These are phyloP conservation scores for Allomyces macrogynus DNA, from an alignment of 192 early-diverging fungal species.

Conservation along the genomic window DNA sequence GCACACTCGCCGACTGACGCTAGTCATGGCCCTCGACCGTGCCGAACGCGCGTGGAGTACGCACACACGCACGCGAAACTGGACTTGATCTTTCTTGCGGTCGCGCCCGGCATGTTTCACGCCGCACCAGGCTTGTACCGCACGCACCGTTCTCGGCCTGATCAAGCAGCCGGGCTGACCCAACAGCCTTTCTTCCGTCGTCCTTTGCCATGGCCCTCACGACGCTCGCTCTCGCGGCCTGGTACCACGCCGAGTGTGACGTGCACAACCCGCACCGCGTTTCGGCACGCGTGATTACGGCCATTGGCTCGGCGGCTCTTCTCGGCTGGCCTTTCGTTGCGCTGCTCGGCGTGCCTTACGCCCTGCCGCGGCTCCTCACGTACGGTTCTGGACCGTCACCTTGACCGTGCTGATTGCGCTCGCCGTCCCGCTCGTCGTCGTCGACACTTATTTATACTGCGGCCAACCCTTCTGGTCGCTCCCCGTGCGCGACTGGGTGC, in stretches of 20 bases:
- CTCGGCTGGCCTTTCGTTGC: constrained; percentile 82
- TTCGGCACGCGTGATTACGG: not conserved
- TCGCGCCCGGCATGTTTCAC: constrained; percentile 73
- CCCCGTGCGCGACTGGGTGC: no score
- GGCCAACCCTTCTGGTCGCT: constrained; percentile 19
- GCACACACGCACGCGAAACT: no score
- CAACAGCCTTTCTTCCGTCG: constrained; percentile 61
- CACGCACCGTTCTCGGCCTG: not conserved
- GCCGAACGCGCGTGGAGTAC: not conserved
- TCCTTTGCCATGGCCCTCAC: constrained; percentile 79
- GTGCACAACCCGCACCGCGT: not conserved
- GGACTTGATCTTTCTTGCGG: constrained; percentile 12
- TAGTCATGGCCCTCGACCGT: not conserved
- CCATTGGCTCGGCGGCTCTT: constrained; percentile 33
- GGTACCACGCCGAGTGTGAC: not conserved
- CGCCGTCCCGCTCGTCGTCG: constrained; percentile 24
- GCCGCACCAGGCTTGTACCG: constrained; percentile 38
- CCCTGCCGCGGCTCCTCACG: constrained; percentile 40
- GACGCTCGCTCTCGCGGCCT: constrained; percentile 36
- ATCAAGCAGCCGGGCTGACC: not conserved
- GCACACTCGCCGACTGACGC: no score
- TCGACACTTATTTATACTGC: constrained; percentile 66
- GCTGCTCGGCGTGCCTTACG: constrained; percentile 53
- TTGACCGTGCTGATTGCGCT: constrained; percentile 12
- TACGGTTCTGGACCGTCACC: constrained; percentile 14